A percentile compares a stretch with the other conserved stretches of the same genome.
Conservation (phyloP, 768 basidiomycete genomes). For the Amanita rubescens region DNA sequence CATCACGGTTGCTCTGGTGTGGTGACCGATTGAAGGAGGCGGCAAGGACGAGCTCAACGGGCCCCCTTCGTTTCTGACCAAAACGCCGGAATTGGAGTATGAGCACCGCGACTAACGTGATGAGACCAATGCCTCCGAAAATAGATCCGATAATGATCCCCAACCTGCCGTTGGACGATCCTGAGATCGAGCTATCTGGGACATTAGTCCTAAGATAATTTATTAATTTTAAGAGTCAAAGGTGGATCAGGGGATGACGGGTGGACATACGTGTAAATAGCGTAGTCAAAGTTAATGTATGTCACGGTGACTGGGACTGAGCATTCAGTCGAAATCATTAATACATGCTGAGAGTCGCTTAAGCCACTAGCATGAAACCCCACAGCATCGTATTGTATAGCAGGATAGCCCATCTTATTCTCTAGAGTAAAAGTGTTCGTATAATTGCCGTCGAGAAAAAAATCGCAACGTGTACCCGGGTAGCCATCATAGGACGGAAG, state of each 20-base stretch:
- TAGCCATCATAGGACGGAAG: not conserved
- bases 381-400: conserved; percentile 22
- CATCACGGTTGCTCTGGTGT: too few species aligned
- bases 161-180: not conserved
- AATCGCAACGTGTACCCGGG: conserved; percentile 22
- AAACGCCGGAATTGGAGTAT: not conserved
- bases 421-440: conserved; percentile 18
- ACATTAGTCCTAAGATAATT: not conserved
- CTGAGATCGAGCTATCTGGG: not conserved
- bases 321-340: conserved; percentile 25
- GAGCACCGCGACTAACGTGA: conserved; percentile 6
- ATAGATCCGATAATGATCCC: conserved; percentile 18
- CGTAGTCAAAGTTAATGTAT: conserved; percentile 34
- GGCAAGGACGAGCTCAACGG: too few species aligned
- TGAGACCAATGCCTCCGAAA: conserved; percentile 14
- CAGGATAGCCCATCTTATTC: conserved; percentile 16
- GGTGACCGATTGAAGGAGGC: too few species aligned
- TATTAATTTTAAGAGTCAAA: not conserved
- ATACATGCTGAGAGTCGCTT: conserved; percentile 20
- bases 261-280: conserved; percentile 34
- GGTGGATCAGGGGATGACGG: not conserved
- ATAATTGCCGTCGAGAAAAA: conserved; percentile 23
- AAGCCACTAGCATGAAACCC: conserved; percentile 22
- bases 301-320: conserved; percentile 19
- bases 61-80: not conserved